Evolutionary conservation across 768 basidiomycete species (phyloP), one percentile per base, ranked within the genome.

Genomic region (Podaxis sp.): DNA sequence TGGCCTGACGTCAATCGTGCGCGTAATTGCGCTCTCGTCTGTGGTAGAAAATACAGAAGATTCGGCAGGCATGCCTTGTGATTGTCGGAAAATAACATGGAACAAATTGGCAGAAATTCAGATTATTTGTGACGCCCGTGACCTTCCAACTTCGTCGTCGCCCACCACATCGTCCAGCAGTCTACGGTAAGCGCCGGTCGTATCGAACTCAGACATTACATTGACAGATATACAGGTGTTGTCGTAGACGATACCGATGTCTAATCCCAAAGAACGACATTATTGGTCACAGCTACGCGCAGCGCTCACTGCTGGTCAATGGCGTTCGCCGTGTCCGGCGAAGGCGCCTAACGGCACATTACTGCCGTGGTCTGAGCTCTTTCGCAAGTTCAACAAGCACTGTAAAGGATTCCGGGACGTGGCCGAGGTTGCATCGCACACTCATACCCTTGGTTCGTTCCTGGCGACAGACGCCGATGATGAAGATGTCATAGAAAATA

Each of bases 361-460:
- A 3, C 72, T 95, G 15, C 77, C 87, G 11, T 95, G 93, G 93
- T 79, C 86, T 1, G 89, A 92, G 69, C 83, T 95, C 12, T 75
- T 95, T 44, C 84, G 91, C 66, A 95, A 95, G 74, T 93, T 92
- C 77, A 87, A 90, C 72, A 95, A 95, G 66, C 93, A 95, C 67
- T 89, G 88, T 68, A 73, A 73, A 4, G 87, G 88, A 0, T 86
- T 80, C 67, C 68, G 72, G 64, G 86, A 87, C 62, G 77, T 89
- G 13, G 80, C 86, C 2, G 86, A 89, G 67, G 79, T 92, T 63
- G 89, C 88, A 17, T 83, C 80, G 0, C 85, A 89, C 68, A 92
- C 86, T 0, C 88, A 87, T 36, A 80, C 82, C 0, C 76, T 93
- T 33, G 82, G 85, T 4, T 69, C 90, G 36, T 77, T 89, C 51